Evolutionary conservation across 139 green algal species (phyloP), one percentile per base, ranked within the genome.

Genomic region (Pleodorina starrii): DNA sequence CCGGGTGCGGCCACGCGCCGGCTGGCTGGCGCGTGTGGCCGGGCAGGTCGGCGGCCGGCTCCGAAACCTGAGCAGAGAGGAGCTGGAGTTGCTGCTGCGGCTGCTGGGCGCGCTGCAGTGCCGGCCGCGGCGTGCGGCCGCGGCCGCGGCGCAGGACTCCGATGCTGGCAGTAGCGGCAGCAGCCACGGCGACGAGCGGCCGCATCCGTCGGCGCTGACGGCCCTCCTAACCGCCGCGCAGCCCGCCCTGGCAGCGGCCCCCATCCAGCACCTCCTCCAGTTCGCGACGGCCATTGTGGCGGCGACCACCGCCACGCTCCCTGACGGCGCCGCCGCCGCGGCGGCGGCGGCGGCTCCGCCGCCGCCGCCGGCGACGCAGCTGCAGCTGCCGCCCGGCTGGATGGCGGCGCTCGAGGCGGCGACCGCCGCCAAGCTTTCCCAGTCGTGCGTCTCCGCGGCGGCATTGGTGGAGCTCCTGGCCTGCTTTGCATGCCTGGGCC

Each of bases 381-480:
- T 54, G 19, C 11, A 48, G n/a, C 43, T 87, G n/a, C 81, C 81
- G 43, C 17, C 29, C 0, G 60, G 60, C 43, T 87, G 81, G 81
- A 35, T 66, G 2, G 2, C 14, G 29, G 81, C 60, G 5, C 36
- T 87, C 2, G 81, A 77, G 60, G 1, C 14, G 9, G 81, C 81
- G 1, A 68, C 60, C 1, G 19, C 4, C 6, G 0, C 60, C 40
- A 63, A 63, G 42, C 63, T 87, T 21, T 32, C 23, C 27, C 42
- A 50, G 42, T n/a, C 4, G 1, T 77, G 60, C 63, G 60, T 87
- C 2, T 66, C 81, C 1, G 81, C 42, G 0, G 42, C 60, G 2
- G 17, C 42, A 2, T n/a, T 66, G n/a, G 59, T 87, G 6, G 60
- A 87, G 60, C 81, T 87, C 29, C 81, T 87, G 25, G 81, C 81